Conservation (phyloP, 805 yeast species). For the Saccharomycopsis olivae region DNA sequence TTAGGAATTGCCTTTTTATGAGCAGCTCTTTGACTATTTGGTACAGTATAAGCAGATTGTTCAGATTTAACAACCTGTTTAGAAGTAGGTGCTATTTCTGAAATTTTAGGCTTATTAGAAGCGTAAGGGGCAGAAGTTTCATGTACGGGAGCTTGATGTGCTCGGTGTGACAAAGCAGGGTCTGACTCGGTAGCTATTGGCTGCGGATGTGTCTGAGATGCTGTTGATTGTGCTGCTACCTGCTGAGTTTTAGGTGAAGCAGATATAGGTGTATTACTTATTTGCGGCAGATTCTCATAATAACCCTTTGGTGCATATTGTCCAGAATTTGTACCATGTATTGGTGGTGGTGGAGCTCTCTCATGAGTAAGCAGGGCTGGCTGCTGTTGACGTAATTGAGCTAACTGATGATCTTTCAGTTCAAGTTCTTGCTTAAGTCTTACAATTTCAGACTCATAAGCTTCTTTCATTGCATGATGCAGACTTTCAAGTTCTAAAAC, state of each 20-base stretch:
- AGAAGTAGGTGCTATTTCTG: not conserved
- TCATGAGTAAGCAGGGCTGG: not conserved
- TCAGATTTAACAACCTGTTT: not conserved
- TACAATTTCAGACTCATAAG: slow-evolving; percentile 80
- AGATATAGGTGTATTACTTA: not conserved
- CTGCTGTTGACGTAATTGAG: slow-evolving; percentile 29
- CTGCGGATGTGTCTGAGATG: not conserved
- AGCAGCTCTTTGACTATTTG: slow-evolving; percentile 26
- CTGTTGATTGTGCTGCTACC: not conserved
- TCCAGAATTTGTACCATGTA: not conserved
- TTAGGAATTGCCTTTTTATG: slow-evolving; percentile 37
- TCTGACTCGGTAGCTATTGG: not conserved
- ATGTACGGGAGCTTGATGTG: not conserved
- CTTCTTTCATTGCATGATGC: slow-evolving; percentile 89
- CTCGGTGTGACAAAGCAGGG: not conserved
- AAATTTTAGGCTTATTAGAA: not conserved
- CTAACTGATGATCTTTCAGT: slow-evolving; percentile 54
- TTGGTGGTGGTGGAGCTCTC: not conserved
- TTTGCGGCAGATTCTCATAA: not conserved
- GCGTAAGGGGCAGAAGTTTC: not conserved
- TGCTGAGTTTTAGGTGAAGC: not conserved
- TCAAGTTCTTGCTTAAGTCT: slow-evolving; percentile 81
- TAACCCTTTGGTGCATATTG: slow-evolving; percentile 1
- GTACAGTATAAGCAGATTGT: slow-evolving; percentile 24
- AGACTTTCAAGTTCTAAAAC: slow-evolving; percentile 90